Percentiles rank a stretch among this genome's conserved stretches.
These are phyloP conservation scores for Aspergillus campestris DNA, from an alignment of 495 filamentous ascomycete genomes.

Conservation along the genomic window DNA sequence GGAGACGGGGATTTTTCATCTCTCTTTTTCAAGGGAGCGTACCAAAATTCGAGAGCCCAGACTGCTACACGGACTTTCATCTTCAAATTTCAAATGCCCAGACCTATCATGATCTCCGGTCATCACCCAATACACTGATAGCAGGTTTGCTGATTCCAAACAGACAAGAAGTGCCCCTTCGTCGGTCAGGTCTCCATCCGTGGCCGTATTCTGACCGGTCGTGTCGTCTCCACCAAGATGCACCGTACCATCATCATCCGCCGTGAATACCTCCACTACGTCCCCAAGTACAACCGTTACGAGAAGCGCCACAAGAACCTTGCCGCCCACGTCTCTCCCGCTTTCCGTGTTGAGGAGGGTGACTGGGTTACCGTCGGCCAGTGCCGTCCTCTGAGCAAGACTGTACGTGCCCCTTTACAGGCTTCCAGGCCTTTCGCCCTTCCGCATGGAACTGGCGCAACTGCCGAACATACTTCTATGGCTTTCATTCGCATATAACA, in stretches of 20 bases:
- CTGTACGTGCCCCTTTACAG: constrained; percentile 53
- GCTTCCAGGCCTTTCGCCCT: too few species aligned
- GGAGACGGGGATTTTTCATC: too few species aligned
- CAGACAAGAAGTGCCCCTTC: constrained; percentile 99
- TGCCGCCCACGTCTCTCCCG: constrained; percentile 94
- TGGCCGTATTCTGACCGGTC: constrained; percentile 98
- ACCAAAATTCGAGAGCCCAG: too few species aligned
- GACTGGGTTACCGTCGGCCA: constrained; percentile 98
- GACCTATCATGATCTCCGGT: too few species aligned
- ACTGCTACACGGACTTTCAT: background rate
- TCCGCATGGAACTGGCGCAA: too few species aligned
- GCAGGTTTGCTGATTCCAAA: constrained; percentile 24
- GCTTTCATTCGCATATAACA: too few species aligned
- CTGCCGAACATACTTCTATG: too few species aligned
- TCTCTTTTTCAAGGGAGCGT: too few species aligned
- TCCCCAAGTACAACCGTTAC: constrained; percentile 98
- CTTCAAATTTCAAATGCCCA: background rate
- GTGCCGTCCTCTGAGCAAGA: constrained; percentile 97
- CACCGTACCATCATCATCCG: constrained; percentile 98
- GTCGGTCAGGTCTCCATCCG: constrained; percentile 96
- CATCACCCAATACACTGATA: background rate
- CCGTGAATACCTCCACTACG: constrained; percentile 99
- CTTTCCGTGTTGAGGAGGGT: constrained; percentile 99
- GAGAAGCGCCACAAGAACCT: constrained; percentile 99
- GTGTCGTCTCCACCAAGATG: constrained; percentile 99